These are phyloP conservation scores for Corymbia citriodora DNA, from an alignment of 441 rosid genomes.

Conservation along the genomic window DNA sequence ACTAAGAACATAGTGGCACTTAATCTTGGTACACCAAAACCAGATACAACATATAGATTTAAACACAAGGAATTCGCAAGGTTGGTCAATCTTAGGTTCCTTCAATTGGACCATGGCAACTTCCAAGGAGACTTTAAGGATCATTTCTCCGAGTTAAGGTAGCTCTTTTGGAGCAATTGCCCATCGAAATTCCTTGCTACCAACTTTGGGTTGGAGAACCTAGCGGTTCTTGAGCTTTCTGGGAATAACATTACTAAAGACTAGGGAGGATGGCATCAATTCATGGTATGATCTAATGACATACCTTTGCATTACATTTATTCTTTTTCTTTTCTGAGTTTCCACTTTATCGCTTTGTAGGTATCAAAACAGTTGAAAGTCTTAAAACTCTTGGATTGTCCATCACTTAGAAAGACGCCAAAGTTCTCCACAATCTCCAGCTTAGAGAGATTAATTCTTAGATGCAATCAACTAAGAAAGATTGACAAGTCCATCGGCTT, in stretches of 20 bases:
- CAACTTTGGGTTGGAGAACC: not conserved
- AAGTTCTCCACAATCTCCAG: not conserved
- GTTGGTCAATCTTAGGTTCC: not conserved
- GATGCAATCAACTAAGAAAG: too few species aligned
- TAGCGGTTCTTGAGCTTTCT: not conserved
- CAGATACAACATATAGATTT: not conserved
- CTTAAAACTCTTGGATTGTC: not conserved
- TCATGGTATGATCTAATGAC: not conserved
- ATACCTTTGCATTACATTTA: not conserved
- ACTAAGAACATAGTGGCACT: not conserved
- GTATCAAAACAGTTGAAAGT: not conserved
- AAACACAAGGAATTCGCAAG: not conserved
- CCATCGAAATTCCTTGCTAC: not conserved
- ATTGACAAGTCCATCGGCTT: too few species aligned
- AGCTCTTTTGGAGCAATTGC: not conserved
- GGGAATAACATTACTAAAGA: not conserved
- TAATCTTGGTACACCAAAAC: not conserved
- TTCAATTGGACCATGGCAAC: not conserved
- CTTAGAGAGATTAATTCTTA: not conserved
- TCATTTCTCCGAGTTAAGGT: not conserved
- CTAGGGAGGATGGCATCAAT: not conserved
- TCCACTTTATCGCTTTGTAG: not conserved
- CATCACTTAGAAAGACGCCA: not conserved
- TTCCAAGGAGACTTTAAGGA: not conserved
- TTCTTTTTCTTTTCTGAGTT: not conserved